phyloP scores from a whole-genome alignment of 257 asterid genomes.

The Solanum neorickii region DNA sequence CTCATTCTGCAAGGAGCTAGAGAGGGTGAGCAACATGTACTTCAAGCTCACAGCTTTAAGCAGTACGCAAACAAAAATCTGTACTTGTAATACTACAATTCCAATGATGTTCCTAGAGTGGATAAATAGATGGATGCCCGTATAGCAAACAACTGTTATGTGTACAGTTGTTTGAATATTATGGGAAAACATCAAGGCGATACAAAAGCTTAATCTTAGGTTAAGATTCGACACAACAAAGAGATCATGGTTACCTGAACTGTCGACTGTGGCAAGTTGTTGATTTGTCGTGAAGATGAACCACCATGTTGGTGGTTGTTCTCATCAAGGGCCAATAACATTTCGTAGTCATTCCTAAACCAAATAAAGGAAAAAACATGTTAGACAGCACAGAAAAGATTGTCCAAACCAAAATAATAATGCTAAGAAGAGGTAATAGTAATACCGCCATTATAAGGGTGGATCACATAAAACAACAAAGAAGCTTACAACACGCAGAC shows the following conservation, averaged over 20 bases:
- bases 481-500: not conserved
- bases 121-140: not conserved
- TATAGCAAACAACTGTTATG: not conserved
- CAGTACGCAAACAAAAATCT: not conserved
- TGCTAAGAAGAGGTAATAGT: not conserved
- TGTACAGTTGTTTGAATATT: not conserved
- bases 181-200: not conserved
- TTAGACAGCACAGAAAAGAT: not conserved
- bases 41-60: not conserved
- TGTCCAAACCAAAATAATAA: not conserved
- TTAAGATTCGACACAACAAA: not conserved
- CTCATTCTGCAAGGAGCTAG: constrained; percentile 40
- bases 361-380: not conserved
- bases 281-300: constrained; percentile 52
- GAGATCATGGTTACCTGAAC: constrained; percentile 46
- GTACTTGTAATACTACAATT: not conserved
- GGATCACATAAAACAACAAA: not conserved
- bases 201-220: not conserved
- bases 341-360: constrained; percentile 76
- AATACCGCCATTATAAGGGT: not conserved
- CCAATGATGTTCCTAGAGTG: not conserved
- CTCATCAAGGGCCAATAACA: constrained; percentile 88
- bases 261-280: constrained; percentile 75
- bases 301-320: constrained; percentile 60
- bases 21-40: not conserved